Base-by-base conservation (phyloP, 2,329 filamentous ascomycete species). In the Waltergamsia citrina region DNA sequence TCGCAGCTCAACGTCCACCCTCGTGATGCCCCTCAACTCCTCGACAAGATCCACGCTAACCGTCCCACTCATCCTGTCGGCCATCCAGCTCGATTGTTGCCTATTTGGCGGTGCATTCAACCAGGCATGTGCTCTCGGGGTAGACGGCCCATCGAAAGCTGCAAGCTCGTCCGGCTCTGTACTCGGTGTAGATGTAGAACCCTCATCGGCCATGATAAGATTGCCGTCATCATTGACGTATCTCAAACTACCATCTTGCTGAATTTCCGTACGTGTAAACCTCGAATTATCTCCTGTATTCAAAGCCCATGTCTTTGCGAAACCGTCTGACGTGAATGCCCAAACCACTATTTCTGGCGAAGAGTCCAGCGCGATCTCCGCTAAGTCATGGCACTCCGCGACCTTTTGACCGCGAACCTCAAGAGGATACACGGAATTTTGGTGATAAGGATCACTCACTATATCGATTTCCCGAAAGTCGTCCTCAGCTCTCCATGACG, bases 1-100 rank as follows among this genome's bases (percentile, higher is more conserved):
- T 25, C 42, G 34, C 33, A 62, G 50, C 43, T 61, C 57, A 42
- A 62, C 44, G 37, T 62, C 54, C 31, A 65, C 47, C 41, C 56
- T 51, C 20, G 53, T 48, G 35, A 61, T 51, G 9, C 54, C 55
- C n/a, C 44, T 50, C 16, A 55, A 34, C 33, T 58, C 52, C 38
- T 57, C 56, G 11, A 59, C 50, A 26, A 59, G 36, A 38, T 54
- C 52, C 33, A 49, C 39, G 24, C 42, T 47, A 19, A 50, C 36
- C 11, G 39, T 48, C 19, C 45, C 44, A 24, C 42, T 48, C 40
- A n/a, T n/a, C n/a, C n/a, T n/a, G n/a, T n/a, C n/a, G n/a, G n/a
- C n/a, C n/a, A n/a, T n/a, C n/a, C n/a, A n/a, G n/a, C n/a, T n/a
- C n/a, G n/a, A n/a, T n/a, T n/a, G n/a, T n/a, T n/a, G n/a, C n/a